Evolutionary conservation across 2,329 filamentous ascomycete genomes (phyloP), one percentile per base, ranked within the genome.

Genomic region (Fusarium robinianum): DNA sequence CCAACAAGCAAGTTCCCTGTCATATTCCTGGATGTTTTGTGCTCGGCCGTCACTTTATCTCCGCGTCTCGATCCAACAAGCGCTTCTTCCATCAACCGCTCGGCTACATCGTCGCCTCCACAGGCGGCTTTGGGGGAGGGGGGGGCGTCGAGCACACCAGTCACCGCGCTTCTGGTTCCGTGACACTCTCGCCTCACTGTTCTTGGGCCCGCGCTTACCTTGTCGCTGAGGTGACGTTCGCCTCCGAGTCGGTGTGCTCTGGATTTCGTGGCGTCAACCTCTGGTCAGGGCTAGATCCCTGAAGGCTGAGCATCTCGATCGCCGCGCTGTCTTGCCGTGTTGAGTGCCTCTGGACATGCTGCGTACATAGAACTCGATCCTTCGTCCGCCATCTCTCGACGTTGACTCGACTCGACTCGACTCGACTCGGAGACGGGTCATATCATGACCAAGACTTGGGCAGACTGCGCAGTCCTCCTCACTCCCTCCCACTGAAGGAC

Each of bases 61-160:
- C 45, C 33, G 37, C 40, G 44, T 37, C 43, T 45, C 45, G 37
- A 50, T 46, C 44, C 42, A 51, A 43, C 43, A 61, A 60, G 58
- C 58, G 47, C 58, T 49, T 47, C 39, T 43, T 27, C 46, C 41
- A 31, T 40, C 32, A 40, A 51, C 52, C 47, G 42, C 55, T 60
- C 51, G 58, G 49, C 47, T 58, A 60, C 48, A 32, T 37, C 46
- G 40, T 33, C n/a, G n/a, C 31, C 12, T 30, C 12, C 19, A 21
- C 32, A 53, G 18, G 46, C 24, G n/a, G n/a, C 45, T 43, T 51
- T 50, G 41, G 31, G n/a, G n/a, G n/a, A n/a, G n/a, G n/a, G 27
- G 41, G 27, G 17, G 43, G 31, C 31, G 32, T 34, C 41, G 39
- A 29, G 41, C 33, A 41, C 42, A 46, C 42, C 39, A 18, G n/a